Evolutionary conservation across 2,329 filamentous ascomycete species (phyloP), one percentile per base, ranked within the genome.

Genomic region (Nemania sp.): DNA sequence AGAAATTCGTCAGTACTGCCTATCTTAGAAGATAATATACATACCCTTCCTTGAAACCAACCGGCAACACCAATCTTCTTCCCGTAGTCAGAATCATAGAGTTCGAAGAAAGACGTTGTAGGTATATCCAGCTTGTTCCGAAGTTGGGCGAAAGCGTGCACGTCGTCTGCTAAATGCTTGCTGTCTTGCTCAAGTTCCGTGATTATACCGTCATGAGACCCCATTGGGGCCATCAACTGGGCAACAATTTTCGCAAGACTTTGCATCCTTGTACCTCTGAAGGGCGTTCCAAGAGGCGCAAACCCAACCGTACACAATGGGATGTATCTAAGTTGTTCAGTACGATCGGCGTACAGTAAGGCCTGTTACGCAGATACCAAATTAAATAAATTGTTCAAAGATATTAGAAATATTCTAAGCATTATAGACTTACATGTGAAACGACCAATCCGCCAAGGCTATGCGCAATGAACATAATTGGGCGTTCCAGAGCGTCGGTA

Each of bases 381-480:
- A 20, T 7, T 37, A 9, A 46, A 50, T n/a, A 1, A 11, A 34
- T 43, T 49, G 54, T 25, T 20, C n/a, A 13, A 5, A 46, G 2
- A 17, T 13, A 5, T 49, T 13, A 11, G 13, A 25, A 13, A 20
- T 2, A 21, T 2, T 1, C 17, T n/a, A 17, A 21, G 49, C 10
- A 5, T 39, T 39, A 35, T 21, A 5, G 17, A 49, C 42, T 45
- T 39, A 60, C 58, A 34, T 60, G 29, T 45, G 53, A 35, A 7
- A 60, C 52, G 25, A 60, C 58, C 12, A 55, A 37, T 15, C 58
- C 58, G 11, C 58, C 58, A 20, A 60, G 46, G 48, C 58, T 60
- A 52, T 60, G 52, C 5, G 46, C 52, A 13, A 60, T n/a, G 48
- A 60, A 60, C 32, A 60, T 43, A 21, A 56, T 43, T 18, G 58